Percentiles rank a stretch among this genome's conserved stretches.
These are phyloP conservation scores for Cyclotella kingstonii DNA, from an alignment of 108 stramenopile species.

Conservation along the genomic window DNA sequence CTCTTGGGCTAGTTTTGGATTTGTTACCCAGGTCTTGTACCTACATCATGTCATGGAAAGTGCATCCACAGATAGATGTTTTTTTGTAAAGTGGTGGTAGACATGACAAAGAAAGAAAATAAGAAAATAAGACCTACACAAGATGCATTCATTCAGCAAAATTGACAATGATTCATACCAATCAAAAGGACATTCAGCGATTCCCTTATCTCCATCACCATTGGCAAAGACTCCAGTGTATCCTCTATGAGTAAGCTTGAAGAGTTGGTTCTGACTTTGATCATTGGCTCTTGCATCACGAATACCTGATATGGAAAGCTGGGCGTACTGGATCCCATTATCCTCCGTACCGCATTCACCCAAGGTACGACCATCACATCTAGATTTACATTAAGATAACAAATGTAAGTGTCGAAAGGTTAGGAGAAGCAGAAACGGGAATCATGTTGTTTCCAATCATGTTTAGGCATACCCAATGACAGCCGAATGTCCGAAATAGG, in stretches of 20 bases:
- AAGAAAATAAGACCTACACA: no score
- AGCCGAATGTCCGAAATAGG: conserved; percentile 71
- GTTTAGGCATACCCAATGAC: conserved; percentile 44
- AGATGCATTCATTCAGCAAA: no score
- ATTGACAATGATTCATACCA: no score
- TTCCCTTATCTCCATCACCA: conserved; percentile 75
- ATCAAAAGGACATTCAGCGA: conserved; percentile 43
- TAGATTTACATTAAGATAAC: not conserved
- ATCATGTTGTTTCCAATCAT: not conserved
- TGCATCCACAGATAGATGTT: no score
- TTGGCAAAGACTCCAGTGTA: conserved; percentile 71
- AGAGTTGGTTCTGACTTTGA: conserved; percentile 81
- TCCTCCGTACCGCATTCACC: conserved; percentile 82
- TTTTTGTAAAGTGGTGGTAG: conserved; percentile 42
- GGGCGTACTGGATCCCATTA: conserved; percentile 67
- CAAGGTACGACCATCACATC: conserved; percentile 67
- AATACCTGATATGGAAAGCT: conserved; percentile 67
- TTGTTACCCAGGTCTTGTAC: conserved; percentile 77
- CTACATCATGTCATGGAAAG: no score
- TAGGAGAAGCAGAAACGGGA: not conserved
- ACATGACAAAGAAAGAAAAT: not conserved
- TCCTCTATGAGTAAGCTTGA: conserved; percentile 65
- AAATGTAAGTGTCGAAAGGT: no score
- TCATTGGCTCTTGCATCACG: conserved; percentile 72
- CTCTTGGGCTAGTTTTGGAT: conserved; percentile 65